Conservation (phyloP, 2,329 filamentous ascomycete genomes). For the Phymatotrichopsis omnivora region DNA sequence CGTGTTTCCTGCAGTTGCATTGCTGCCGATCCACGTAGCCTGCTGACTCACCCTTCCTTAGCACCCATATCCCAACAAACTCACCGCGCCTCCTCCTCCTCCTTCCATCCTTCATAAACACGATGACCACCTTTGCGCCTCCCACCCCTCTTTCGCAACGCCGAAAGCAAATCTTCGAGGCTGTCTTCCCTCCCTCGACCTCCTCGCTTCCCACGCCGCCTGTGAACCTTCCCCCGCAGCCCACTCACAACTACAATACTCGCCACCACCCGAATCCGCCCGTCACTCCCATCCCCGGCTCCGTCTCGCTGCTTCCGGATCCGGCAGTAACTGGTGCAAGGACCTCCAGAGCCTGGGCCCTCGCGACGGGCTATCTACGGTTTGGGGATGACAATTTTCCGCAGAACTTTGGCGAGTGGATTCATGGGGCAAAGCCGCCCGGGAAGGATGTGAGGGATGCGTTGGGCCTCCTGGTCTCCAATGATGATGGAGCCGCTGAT, state of each 20-base stretch:
- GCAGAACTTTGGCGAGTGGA: constrained; percentile 21
- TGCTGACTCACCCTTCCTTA: too few relatives aligned
- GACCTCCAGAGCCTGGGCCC: constrained; percentile 29
- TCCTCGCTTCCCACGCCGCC: constrained; percentile 28
- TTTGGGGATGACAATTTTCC: constrained; percentile 28
- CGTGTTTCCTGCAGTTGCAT: too few relatives aligned
- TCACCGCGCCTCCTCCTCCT: too few relatives aligned
- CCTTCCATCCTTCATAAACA: too few relatives aligned
- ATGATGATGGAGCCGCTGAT: constrained; percentile 20
- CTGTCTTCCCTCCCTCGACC: constrained; percentile 30
- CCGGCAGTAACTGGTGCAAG: constrained; percentile 25
- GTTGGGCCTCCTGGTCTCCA: constrained; percentile 27
- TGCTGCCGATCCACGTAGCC: too few relatives aligned
- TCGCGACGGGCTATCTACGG: constrained; percentile 29
- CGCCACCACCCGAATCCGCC: constrained; percentile 22
- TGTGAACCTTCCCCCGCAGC: constrained; percentile 24
- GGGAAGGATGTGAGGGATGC: constrained; percentile 28
- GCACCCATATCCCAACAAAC: too few relatives aligned
- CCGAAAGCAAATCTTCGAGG: constrained; percentile 28
- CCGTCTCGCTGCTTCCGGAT: constrained; percentile 19
- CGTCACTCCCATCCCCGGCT: constrained; percentile 6
- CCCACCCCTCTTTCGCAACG: constrained; percentile 11
- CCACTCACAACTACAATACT: constrained; percentile 25
- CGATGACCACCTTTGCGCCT: too few relatives aligned
- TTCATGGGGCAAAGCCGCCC: constrained; percentile 15